Evolutionary conservation across 2,329 filamentous ascomycete genomes (phyloP).

Genomic region (Penicillium oxalicum): DNA sequence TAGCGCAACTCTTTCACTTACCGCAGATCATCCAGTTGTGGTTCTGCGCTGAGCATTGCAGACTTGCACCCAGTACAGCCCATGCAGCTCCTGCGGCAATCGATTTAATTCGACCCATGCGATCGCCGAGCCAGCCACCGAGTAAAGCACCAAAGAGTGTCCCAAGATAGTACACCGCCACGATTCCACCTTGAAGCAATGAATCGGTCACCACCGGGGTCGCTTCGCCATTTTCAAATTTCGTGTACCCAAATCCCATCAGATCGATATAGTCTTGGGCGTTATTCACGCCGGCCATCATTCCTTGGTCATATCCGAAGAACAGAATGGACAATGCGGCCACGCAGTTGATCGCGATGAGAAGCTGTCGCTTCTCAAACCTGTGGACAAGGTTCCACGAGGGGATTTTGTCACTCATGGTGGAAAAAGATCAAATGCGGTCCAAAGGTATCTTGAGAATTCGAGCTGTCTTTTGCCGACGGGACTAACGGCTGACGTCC

Average conservation of each 20-base stretch:
- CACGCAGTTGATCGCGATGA: constrained; percentile 58
- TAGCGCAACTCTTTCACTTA: constrained; percentile 19
- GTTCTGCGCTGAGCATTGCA: constrained; percentile 63
- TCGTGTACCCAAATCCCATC: constrained; percentile 60
- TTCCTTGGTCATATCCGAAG: constrained; percentile 55
- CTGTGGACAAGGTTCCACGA: constrained; percentile 48
- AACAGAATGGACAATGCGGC: constrained; percentile 63
- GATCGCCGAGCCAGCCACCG: constrained; percentile 61
- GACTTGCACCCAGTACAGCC: constrained; percentile 54
- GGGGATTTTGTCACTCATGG: constrained; percentile 36
- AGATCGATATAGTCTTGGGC: constrained; percentile 57
- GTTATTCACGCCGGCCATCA: constrained; percentile 61
- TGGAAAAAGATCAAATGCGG: constrained; percentile 1
- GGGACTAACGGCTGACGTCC: too few species aligned
- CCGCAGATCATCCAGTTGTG: constrained; percentile 64
- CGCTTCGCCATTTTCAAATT: constrained; percentile 38
- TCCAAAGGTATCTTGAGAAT: too few species aligned
- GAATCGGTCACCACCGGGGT: constrained; percentile 54
- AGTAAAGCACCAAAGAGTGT: constrained; percentile 59
- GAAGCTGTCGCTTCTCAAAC: constrained; percentile 51
- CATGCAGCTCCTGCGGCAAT: constrained; percentile 56
- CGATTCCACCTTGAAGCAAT: constrained; percentile 58
- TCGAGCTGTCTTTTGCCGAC: too few species aligned
- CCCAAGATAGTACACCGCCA: constrained; percentile 54
- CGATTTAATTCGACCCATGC: constrained; percentile 56